Conservation (phyloP, 2,329 filamentous ascomycete genomes). For the Myriosclerotinia duriaeana region DNA sequence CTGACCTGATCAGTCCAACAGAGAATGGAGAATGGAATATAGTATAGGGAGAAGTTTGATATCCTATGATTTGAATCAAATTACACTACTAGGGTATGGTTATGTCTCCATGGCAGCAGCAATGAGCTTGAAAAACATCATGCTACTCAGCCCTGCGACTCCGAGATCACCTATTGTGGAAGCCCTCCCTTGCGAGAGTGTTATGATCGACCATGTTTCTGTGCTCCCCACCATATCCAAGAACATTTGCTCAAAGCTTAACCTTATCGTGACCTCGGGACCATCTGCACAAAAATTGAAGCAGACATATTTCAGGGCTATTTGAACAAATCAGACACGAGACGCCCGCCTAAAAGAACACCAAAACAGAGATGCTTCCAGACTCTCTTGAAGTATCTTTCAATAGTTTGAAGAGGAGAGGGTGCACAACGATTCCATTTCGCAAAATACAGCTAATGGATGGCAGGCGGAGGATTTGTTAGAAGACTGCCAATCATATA, state of each 20-base stretch:
- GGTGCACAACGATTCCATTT: conserved; percentile 15
- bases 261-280: conserved; percentile 22
- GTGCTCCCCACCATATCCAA: conserved; percentile 14
- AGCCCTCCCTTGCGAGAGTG: neutral
- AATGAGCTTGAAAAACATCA: neutral
- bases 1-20: neutral
- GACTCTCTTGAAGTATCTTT: neutral
- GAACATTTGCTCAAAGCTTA: conserved; percentile 11
- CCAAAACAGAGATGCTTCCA: conserved; percentile 4
- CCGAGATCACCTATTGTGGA: neutral
- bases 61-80: neutral
- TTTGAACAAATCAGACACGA: conserved; percentile 5
- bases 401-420: neutral
- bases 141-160: neutral
- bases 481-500: conserved; percentile 16
- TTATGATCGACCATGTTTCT: conserved; percentile 15
- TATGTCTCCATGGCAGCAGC: neutral
- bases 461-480: conserved; percentile 29
- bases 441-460: conserved; percentile 27
- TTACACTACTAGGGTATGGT: too few species aligned
- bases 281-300: conserved; percentile 12
- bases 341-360: neutral
- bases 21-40: neutral
- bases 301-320: conserved; percentile 9
- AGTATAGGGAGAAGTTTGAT: neutral